These are phyloP conservation scores for Metarhizium album DNA, from an alignment of 2,329 filamentous ascomycete species.

Conservation along the genomic window DNA sequence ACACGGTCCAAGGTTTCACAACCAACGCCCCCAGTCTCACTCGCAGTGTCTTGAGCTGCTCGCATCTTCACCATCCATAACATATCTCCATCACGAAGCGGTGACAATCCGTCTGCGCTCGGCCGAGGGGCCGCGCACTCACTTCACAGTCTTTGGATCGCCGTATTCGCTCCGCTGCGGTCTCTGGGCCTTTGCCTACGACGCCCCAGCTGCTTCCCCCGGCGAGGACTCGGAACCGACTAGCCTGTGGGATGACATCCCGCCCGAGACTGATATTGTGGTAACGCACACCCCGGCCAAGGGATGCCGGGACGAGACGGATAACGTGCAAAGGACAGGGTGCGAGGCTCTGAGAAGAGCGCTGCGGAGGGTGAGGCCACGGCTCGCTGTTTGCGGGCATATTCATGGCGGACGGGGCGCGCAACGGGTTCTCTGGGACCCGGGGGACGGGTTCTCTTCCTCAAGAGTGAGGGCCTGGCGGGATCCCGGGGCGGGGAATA, in stretches of 20 bases:
- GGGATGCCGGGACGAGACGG: constrained; percentile 44
- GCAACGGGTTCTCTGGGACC: constrained; percentile 51
- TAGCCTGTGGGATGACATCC: constrained; percentile 51
- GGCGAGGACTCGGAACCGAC: constrained; percentile 15
- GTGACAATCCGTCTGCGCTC: constrained; percentile 42
- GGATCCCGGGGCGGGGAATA: constrained; percentile 43
- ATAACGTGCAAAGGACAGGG: constrained; percentile 33
- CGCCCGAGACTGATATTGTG: constrained; percentile 51
- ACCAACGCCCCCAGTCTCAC: constrained; percentile 41
- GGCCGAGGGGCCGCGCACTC: constrained; percentile 42
- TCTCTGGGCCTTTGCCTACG: constrained; percentile 60
- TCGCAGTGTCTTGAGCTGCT: constrained; percentile 44
- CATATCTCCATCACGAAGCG: constrained; percentile 52
- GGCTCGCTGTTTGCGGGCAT: constrained; percentile 60
- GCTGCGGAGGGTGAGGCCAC: constrained; percentile 51
- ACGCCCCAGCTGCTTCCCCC: constrained; percentile 15
- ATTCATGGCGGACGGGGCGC: constrained; percentile 58
- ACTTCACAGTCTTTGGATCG: constrained; percentile 60
- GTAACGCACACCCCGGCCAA: constrained; percentile 61
- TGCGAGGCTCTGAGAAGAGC: constrained; percentile 48
- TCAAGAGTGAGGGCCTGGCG: constrained; percentile 37
- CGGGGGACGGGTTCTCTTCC: constrained; percentile 34
- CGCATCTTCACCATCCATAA: constrained; percentile 42
- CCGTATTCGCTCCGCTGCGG: constrained; percentile 49
- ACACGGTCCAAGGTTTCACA: constrained; percentile 44